Evolutionary conservation across 805 yeast species (phyloP), one percentile per base, ranked within the genome.

Genomic region (Saccharomyces kudriavzevii): DNA sequence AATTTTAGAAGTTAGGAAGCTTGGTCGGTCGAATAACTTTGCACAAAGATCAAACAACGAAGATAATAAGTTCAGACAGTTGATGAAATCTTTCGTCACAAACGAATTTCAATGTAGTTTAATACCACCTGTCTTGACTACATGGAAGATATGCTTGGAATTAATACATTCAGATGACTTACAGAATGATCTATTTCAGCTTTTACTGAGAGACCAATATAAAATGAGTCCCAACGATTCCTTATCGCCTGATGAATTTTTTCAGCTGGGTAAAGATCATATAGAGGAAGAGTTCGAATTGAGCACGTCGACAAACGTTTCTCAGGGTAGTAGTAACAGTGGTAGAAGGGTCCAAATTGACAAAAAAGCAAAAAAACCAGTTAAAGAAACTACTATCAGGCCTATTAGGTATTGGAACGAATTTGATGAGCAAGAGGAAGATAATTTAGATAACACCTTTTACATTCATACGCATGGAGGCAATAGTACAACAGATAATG

Each of bases 321-420:
- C 29, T 24, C 27, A 14, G 11, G 22, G 10, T 2, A 45, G 29
- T 45, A 20, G 4, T 45, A 11, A 11, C 20, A 26, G 29, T 22
- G 29, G 5, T 22, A 45, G 11, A 14, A 45, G 11, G 14, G 29
- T 25, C 11, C 17, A n/a, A 14, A 45, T 14, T 10, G 10, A n/a
- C 22, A 22, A 45, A 14, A 35, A 17, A 8, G 8, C 24, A 35
- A 35, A 50, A 14, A 43, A 46, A 28, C 27, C 10, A 22, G 27
- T 4, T n/a, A 45, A 31, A 25, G 22, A 43, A 26, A 5, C 24
- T 22, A 30, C 20, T 28, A 46, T 49, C 9, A 26, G 49, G 9
- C 27, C 53, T 8, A 51, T 60, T 4, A 55, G 70, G 29, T 68
- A 68, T 48, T 68, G 71, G 71, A 68, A 68, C 54, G 71, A 68